Evolutionary conservation across 495 filamentous ascomycete genomes (phyloP), one percentile per base, ranked within the genome.

Genomic region (Cudoniella acicularis): DNA sequence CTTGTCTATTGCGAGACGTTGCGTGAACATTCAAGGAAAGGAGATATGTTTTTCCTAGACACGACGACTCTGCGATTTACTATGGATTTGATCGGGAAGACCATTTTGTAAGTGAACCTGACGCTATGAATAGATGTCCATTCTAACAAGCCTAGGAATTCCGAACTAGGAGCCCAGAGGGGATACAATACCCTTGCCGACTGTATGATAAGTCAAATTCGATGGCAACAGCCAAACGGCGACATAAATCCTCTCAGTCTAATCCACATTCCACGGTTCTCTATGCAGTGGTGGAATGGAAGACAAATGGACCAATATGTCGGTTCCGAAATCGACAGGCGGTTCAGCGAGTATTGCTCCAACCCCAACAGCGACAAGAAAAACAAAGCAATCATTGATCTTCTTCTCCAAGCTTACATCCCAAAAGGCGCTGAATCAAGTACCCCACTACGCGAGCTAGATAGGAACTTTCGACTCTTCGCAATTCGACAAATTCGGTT

Each of bases 31-130:
- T 65, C 65, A 22, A 18, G 42, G 10, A 58, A 46, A 0, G 69
- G 67, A 10, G 66, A 69, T 40, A 50, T 72, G 22, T 70, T 74
- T 25, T 55, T 87, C 70, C 67, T 91, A 47, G 87, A 89, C 70
- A 87, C 85, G 62, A 71, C 89, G 69, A 80, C 80, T 16, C 80
- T 84, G 30, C 83, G 84, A 64, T 74, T 92, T 70, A 74, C 87
- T 65, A 77, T 90, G 74, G 88, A 92, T 65, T 88, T 92, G 61
- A 77, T 73, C 18, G 73, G 73, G 11, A 61, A 60, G 13, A 53
- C 73, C 3, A 60, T 71, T 3, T 67, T 74, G 49, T 52, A 21
- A 6, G 49, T 52, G 20, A n/a, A n/a, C 16, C 13, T 10, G 6
- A 24, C 4, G 49, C 24, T 24, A 50, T 20, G 24, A n/a, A 21